Evolutionary conservation across 306 rosid species (phyloP).

Genomic region (Cucurbita ficifolia): DNA sequence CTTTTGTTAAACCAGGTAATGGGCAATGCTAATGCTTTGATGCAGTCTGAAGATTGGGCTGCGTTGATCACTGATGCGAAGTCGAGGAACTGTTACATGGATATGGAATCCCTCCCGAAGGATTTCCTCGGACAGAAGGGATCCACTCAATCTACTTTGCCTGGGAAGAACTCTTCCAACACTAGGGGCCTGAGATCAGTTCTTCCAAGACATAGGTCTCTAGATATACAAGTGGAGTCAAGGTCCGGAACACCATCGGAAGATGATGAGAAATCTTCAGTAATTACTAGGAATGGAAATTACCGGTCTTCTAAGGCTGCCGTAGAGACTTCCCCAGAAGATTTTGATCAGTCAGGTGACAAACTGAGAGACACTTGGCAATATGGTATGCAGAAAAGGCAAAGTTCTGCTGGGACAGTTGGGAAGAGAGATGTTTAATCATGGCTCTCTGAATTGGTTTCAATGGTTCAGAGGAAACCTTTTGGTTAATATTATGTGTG

Average conservation of each 20-base stretch:
- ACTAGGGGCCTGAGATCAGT: slow-evolving; percentile 58
- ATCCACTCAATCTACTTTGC: slow-evolving; percentile 37
- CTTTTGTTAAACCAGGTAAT: slow-evolving; percentile 53
- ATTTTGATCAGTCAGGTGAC: slow-evolving; percentile 44
- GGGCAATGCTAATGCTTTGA: slow-evolving; percentile 86
- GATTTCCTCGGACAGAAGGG: slow-evolving; percentile 55
- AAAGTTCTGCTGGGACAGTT: slow-evolving; percentile 42
- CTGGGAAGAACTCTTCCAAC: slow-evolving; percentile 47
- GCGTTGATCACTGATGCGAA: slow-evolving; percentile 72
- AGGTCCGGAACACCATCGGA: slow-evolving; percentile 65
- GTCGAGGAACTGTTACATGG: slow-evolving; percentile 68
- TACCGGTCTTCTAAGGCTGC: slow-evolving; percentile 38
- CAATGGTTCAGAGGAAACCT: neutral
- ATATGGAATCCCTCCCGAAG: slow-evolving; percentile 83
- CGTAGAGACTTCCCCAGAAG: slow-evolving; percentile 54
- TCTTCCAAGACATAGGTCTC: slow-evolving; percentile 60
- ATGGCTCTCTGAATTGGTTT: slow-evolving; percentile 8
- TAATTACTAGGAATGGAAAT: slow-evolving; percentile 49
- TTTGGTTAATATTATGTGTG: neutral
- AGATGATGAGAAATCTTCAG: slow-evolving; percentile 57
- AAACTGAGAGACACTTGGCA: slow-evolving; percentile 67
- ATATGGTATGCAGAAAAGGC: slow-evolving; percentile 65
- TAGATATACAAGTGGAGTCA: slow-evolving; percentile 64
- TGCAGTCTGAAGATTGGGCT: slow-evolving; percentile 86
- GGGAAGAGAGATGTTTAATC: slow-evolving; percentile 58